These are phyloP conservation scores for Cynanchum wilfordii DNA, from an alignment of 257 asterid genomes.

Conservation along the genomic window DNA sequence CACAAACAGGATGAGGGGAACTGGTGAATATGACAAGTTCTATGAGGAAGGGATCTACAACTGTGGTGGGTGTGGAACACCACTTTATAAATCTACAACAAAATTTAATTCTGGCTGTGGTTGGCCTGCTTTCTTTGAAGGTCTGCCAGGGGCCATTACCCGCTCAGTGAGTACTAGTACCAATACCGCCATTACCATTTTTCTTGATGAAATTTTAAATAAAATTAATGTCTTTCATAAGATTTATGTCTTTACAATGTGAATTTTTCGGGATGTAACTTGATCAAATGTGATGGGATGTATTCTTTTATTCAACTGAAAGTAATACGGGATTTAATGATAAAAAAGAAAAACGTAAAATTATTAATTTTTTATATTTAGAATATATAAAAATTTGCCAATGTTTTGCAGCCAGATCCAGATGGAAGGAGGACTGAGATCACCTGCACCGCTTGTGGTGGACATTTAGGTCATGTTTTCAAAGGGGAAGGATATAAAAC, in stretches of 20 bases:
- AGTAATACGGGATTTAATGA: no score
- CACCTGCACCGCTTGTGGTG: slow-evolving; percentile 71
- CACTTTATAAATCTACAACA: slow-evolving; percentile 69
- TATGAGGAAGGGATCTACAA: slow-evolving; percentile 51
- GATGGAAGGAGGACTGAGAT: slow-evolving; percentile 86
- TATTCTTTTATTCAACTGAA: no score
- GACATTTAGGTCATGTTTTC: slow-evolving; percentile 79
- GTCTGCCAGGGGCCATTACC: slow-evolving; percentile 59
- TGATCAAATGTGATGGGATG: no score
- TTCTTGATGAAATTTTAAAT: no score
- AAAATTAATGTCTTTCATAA: no score
- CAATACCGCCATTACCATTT: background rate
- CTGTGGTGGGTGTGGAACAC: slow-evolving; percentile 65
- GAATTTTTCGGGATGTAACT: no score
- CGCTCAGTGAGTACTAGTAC: slow-evolving; percentile 44
- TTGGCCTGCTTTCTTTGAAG: slow-evolving; percentile 85
- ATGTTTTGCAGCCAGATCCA: slow-evolving; percentile 59
- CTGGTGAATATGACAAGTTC: slow-evolving; percentile 74
- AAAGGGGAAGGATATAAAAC: slow-evolving; percentile 59
- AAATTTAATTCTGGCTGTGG: slow-evolving; percentile 79
- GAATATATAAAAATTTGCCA: no score
- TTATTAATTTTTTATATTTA: no score
- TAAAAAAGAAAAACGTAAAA: no score
- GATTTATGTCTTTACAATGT: no score
- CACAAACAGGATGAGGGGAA: slow-evolving; percentile 46